Percentiles rank a stretch among this genome's conserved stretches.
Evolutionary conservation across 176 grass and related monocot species (phyloP).

Genomic region (Luzula sylvatica): DNA sequence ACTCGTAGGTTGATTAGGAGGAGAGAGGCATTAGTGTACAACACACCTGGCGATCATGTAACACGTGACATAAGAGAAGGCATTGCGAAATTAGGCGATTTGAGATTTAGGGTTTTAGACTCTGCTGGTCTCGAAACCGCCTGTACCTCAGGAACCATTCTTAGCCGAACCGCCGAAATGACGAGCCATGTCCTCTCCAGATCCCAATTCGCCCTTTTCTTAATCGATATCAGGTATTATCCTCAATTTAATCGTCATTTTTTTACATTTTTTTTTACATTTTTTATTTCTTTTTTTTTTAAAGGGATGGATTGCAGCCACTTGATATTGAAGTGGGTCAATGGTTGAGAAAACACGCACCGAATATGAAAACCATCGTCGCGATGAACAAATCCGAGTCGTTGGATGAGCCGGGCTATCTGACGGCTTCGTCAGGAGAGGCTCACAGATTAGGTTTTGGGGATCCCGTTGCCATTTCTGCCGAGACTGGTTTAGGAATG

Average conservation of each 20-base stretch:
- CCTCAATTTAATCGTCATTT: conserved; percentile 5
- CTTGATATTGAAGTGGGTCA: conserved; percentile 86
- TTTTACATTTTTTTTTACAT: not conserved
- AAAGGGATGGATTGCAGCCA: conserved; percentile 80
- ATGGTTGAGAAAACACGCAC: conserved; percentile 72
- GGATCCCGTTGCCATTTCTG: conserved; percentile 96
- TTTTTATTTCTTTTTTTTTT: conserved; percentile 19
- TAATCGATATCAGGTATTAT: conserved; percentile 89
- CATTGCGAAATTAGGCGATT: conserved; percentile 88
- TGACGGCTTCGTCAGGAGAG: conserved; percentile 67
- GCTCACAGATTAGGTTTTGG: conserved; percentile 91
- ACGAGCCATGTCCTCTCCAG: conserved; percentile 68
- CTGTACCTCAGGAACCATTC: conserved; percentile 79
- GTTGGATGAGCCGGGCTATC: conserved; percentile 67
- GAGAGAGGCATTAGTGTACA: conserved; percentile 92
- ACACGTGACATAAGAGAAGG: conserved; percentile 88
- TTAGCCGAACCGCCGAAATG: conserved; percentile 72
- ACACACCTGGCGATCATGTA: conserved; percentile 93
- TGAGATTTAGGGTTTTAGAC: conserved; percentile 77
- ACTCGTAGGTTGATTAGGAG: conserved; percentile 63
- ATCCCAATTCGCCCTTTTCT: conserved; percentile 84
- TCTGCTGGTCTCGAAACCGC: conserved; percentile 91
- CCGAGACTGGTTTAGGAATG: conserved; percentile 92
- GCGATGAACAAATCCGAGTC: conserved; percentile 93
- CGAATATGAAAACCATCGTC: conserved; percentile 60